These are phyloP conservation scores for Psilocybe tampanensis DNA, from an alignment of 768 basidiomycete species.

Conservation along the genomic window DNA sequence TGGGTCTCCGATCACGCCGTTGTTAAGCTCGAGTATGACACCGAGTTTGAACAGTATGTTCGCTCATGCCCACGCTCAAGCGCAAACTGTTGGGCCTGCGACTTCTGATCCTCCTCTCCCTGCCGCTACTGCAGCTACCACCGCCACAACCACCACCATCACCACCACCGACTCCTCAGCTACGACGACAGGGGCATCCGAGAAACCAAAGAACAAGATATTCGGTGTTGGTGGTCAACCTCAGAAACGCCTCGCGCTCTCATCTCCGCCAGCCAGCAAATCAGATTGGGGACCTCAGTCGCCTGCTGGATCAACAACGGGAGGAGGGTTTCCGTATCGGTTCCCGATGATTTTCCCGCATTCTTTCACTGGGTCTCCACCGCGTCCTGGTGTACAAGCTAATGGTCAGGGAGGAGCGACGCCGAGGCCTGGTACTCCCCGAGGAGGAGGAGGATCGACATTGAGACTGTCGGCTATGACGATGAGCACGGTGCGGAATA, in stretches of 20 bases:
- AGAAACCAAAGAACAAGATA: conserved; percentile 2
- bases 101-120: background rate
- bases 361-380: conserved; percentile 17
- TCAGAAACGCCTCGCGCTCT: conserved; percentile 14
- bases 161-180: background rate
- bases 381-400: conserved; percentile 1
- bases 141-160: no score
- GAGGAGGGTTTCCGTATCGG: conserved; percentile 13
- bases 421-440: conserved; percentile 14
- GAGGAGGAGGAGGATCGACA: conserved; percentile 10
- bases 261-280: conserved; percentile 11
- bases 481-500: conserved; percentile 24
- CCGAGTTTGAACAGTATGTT: conserved; percentile 10
- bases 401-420: background rate
- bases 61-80: conserved; percentile 7
- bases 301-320: background rate
- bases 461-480: conserved; percentile 21
- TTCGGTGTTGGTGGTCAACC: background rate
- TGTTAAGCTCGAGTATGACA: conserved; percentile 5
- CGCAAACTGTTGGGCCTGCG: background rate
- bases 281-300: conserved; percentile 13
- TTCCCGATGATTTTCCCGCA: conserved; percentile 21
- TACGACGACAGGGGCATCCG: background rate
- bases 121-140: background rate
- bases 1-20: background rate